Evolutionary conservation across 1,284 basidiomycete species (phyloP).

Genomic region (Ceratobasidium sp.): DNA sequence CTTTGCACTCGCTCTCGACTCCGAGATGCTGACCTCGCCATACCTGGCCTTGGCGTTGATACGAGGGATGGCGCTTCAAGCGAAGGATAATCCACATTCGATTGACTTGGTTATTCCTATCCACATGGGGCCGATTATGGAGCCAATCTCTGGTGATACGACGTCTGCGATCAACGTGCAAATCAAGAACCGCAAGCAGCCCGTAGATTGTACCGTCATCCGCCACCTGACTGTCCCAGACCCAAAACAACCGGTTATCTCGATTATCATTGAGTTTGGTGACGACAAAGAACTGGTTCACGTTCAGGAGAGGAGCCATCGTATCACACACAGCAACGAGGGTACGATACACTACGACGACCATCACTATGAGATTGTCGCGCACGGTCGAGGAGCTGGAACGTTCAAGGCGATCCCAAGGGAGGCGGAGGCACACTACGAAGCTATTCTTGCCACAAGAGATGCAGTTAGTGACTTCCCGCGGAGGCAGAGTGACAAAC

Average conservation of each 20-base stretch:
- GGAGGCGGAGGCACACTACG: not conserved
- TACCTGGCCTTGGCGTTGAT: not conserved
- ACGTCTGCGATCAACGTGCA: constrained; percentile 4
- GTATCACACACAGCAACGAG: not conserved
- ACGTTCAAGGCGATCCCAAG: not conserved
- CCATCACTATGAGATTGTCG: constrained; percentile 3
- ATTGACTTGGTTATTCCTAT: constrained; percentile 14
- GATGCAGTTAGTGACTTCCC: not conserved
- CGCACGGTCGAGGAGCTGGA: not conserved
- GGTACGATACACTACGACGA: not conserved
- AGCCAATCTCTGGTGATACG: not conserved
- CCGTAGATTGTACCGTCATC: not conserved
- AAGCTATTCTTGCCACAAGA: not conserved
- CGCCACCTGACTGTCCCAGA: not conserved
- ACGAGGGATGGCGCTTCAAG: constrained; percentile 1
- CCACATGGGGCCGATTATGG: not conserved
- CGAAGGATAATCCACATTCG: not conserved
- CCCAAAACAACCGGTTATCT: not conserved
- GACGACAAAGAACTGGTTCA: no score
- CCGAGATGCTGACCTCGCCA: not conserved
- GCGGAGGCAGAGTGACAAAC: not conserved
- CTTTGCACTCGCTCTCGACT: constrained; percentile 1
- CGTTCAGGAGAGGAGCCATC: not conserved
- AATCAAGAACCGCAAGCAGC: constrained; percentile 5
- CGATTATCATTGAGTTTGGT: constrained; percentile 8